Evolutionary conservation across 169 alveolate genomes (phyloP).

Genomic region (Amoebophrya sp.): DNA sequence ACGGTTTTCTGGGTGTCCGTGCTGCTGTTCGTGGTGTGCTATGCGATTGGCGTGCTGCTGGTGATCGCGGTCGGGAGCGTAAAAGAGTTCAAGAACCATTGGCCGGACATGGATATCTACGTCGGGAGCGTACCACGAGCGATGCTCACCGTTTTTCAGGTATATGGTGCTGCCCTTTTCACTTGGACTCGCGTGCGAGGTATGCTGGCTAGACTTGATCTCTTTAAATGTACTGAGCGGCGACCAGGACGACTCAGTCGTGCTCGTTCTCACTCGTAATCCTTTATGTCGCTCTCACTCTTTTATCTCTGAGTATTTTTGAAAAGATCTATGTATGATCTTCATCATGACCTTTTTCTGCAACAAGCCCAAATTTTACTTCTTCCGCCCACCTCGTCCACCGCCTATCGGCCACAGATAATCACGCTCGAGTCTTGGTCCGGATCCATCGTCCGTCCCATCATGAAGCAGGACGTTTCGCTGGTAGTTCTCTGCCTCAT

Average conservation of each 20-base stretch:
- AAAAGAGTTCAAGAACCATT: not conserved
- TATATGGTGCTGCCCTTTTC: not conserved
- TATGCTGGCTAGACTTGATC: not conserved
- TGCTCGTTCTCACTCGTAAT: too few relatives aligned
- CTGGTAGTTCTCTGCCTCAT: conserved; percentile 1
- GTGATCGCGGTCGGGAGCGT: not conserved
- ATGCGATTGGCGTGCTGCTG: not conserved
- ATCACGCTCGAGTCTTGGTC: conserved; percentile 17
- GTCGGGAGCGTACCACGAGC: not conserved
- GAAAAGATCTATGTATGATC: too few relatives aligned
- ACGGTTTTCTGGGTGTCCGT: not conserved
- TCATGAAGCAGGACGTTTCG: conserved; percentile 3
- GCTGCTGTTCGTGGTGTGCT: not conserved
- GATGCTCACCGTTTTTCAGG: not conserved
- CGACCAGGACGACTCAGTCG: too few relatives aligned
- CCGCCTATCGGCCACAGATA: conserved; percentile 8
- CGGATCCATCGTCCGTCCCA: conserved; percentile 6
- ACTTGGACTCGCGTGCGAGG: not conserved
- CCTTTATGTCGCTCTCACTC: too few relatives aligned
- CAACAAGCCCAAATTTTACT: too few relatives aligned
- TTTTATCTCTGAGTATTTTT: too few relatives aligned
- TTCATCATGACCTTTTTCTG: too few relatives aligned
- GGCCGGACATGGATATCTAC: not conserved
- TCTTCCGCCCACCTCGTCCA: too few relatives aligned
- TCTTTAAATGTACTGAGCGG: too few relatives aligned